Evolutionary conservation across 495 filamentous ascomycete genomes (phyloP), one percentile per base, ranked within the genome.

Genomic region (Podospora sp.): DNA sequence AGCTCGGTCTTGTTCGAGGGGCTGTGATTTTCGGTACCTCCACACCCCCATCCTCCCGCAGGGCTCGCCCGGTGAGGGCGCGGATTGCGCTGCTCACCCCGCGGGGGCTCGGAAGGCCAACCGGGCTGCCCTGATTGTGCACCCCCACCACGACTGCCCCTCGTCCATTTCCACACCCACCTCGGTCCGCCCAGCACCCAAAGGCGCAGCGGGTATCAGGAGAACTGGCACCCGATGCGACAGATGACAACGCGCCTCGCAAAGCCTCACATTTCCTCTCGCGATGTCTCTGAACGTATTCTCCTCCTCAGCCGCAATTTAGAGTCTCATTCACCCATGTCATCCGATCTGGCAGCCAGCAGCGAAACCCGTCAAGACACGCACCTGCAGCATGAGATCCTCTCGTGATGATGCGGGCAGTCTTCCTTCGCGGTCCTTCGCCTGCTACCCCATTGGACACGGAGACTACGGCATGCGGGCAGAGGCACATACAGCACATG

Each of bases 341-440:
- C 57, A 29, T 60, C 57, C 16, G 29, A 60, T 20, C 24, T 35
- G 26, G 3, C 9, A 60, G 18, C 18, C 26, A n/a, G 25, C 57
- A 20, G 29, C 25, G 26, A 14, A 26, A 60, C 16, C 14, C 57
- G 57, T 25, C 57, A 35, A 29, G 12, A 35, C 16, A 71, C 52
- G 65, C 65, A 70, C 65, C 40, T 65, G 64, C 70, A 67, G 60
- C 63, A 66, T 24, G 50, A 69, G 60, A 68, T 46, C 12, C 63
- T 74, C 72, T 72, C 68, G 68, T 74, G 70, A 72, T 66, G 46
- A 25, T 11, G 55, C 3, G 25, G 22, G 33, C 12, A 33, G 8
- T 33, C 29, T 8, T 33, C 29, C 29, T 33, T 33, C 29, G 29
- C 29, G 4, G 4, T 33, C 29, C 29, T 33, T 33, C 29, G 29